Evolutionary conservation across 331 rosid genomes (phyloP).

Genomic region (Spiraea crenata): DNA sequence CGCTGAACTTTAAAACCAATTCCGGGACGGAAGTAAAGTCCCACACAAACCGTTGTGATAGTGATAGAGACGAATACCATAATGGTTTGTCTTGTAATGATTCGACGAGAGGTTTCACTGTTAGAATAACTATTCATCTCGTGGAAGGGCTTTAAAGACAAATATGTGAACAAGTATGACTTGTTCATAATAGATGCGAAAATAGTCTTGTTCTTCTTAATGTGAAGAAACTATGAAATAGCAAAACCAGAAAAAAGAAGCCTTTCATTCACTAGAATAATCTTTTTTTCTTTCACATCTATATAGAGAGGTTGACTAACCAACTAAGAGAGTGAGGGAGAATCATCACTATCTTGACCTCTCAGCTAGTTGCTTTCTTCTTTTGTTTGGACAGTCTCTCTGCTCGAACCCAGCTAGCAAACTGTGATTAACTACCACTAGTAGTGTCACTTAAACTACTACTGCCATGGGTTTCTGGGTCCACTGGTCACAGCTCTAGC

Average conservation of each 20-base stretch:
- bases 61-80: too few relatives aligned
- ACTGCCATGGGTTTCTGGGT: conserved; percentile 76
- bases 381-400: conserved; percentile 9
- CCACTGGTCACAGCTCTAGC: conserved; percentile 66
- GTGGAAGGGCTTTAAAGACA: too few relatives aligned
- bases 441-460: conserved; percentile 35
- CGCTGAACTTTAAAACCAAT: too few relatives aligned
- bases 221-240: not conserved
- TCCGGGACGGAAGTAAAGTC: too few relatives aligned
- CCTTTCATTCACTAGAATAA: conserved; percentile 60
- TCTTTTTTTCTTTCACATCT: conserved; percentile 48
- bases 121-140: too few relatives aligned
- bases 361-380: conserved; percentile 28
- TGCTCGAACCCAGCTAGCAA: conserved; percentile 34
- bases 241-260: conserved; percentile 34
- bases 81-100: too few relatives aligned
- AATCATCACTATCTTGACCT: conserved; percentile 48
- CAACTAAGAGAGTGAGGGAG: conserved; percentile 23
- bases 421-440: conserved; percentile 30
- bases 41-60: too few relatives aligned
- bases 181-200: too few relatives aligned
- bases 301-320: conserved; percentile 13
- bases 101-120: too few relatives aligned
- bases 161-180: too few relatives aligned
- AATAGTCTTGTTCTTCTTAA: too few relatives aligned